These are phyloP conservation scores for Helotiales sp. DNA, from an alignment of 2,329 filamentous ascomycete species.

Conservation along the genomic window DNA sequence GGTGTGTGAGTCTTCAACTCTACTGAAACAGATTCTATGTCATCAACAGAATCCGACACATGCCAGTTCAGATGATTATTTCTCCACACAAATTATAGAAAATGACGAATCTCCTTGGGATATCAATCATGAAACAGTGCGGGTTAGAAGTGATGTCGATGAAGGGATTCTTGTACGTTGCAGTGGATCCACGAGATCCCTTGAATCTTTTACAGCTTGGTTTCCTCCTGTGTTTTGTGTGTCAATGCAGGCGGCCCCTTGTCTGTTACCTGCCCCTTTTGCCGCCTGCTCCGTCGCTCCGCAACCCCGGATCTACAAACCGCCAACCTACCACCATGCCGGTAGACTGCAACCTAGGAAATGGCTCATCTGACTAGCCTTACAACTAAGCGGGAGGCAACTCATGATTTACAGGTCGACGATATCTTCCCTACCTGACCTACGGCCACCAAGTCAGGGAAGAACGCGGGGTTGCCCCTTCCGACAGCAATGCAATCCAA, in stretches of 20 bases:
- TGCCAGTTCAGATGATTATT: too few species aligned
- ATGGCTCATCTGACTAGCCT: neutral
- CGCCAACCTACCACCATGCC: neutral
- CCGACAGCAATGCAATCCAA: neutral
- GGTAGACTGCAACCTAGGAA: neutral
- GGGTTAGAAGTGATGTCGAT: too few species aligned
- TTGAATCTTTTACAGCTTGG: neutral
- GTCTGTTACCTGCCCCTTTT: neutral
- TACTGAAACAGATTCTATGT: too few species aligned
- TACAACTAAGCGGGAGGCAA: neutral
- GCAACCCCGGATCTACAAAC: neutral
- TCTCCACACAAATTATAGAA: too few species aligned
- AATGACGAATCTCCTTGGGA: too few species aligned
- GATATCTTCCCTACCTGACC: neutral
- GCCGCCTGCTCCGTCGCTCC: neutral
- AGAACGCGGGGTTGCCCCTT: neutral
- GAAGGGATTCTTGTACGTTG: too few species aligned
- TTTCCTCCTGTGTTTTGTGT: neutral
- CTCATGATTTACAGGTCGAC: neutral
- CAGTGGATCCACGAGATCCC: too few species aligned
- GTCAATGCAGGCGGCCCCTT: neutral
- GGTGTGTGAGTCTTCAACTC: too few species aligned
- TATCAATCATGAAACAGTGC: too few species aligned
- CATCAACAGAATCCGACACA: too few species aligned
- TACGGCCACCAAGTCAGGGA: neutral